Evolutionary conservation across 129 eudicot species (phyloP).

Genomic region (Artemisia tridentata): DNA sequence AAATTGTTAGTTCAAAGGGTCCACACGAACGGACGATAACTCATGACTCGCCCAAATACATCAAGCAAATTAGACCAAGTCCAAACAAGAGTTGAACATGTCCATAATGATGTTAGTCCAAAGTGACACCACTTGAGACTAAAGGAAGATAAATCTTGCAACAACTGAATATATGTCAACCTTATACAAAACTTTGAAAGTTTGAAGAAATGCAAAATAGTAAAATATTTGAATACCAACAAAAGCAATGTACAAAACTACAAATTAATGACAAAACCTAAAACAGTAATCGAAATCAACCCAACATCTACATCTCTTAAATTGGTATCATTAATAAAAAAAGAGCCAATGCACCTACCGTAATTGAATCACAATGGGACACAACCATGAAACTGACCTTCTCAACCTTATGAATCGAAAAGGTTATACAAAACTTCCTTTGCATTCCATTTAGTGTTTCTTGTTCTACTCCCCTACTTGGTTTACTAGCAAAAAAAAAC

Average conservation of each 20-base stretch:
- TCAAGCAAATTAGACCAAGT: too few relatives aligned
- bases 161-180: not conserved
- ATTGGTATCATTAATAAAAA: not conserved
- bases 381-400: slow-evolving; percentile 5
- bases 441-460: too few relatives aligned
- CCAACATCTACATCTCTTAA: slow-evolving; percentile 5
- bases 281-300: slow-evolving; percentile 17
- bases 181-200: slow-evolving; percentile 5
- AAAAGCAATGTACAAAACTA: slow-evolving; percentile 25
- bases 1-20: too few relatives aligned
- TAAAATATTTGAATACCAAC: not conserved
- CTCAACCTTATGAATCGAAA: not conserved
- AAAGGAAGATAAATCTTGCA: too few relatives aligned
- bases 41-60: too few relatives aligned
- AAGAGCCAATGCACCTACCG: not conserved
- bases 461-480: too few relatives aligned
- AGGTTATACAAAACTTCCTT: too few relatives aligned
- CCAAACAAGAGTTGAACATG: too few relatives aligned
- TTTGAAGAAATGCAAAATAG: slow-evolving; percentile 1
- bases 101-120: too few relatives aligned
- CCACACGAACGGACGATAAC: not conserved
- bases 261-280: slow-evolving; percentile 6
- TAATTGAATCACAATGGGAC: slow-evolving; percentile 4
- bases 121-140: too few relatives aligned
- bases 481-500: too few relatives aligned